Percentiles rank a stretch among this genome's conserved stretches.
phyloP scores from a whole-genome alignment of 1,284 basidiomycete species.

The Macrocystidia cucumis region DNA sequence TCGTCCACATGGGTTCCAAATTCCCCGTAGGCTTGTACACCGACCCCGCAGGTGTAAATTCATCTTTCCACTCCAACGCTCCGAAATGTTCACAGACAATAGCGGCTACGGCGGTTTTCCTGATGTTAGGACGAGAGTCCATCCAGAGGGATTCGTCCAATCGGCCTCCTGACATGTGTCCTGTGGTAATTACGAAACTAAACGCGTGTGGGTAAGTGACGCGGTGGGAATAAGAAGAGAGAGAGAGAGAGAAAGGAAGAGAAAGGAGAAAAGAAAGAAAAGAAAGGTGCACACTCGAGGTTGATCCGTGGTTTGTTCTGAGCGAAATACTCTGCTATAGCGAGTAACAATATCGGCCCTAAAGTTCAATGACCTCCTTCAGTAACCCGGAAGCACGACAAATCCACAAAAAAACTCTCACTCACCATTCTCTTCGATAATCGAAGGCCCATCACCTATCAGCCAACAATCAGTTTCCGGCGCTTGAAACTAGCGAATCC shows the following conservation, averaged over 20 bases:
- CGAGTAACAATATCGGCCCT: constrained; percentile 20
- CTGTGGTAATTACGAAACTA: constrained; percentile 22
- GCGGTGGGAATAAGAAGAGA: constrained; percentile 2
- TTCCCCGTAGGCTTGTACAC: constrained; percentile 17
- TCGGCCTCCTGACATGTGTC: constrained; percentile 19
- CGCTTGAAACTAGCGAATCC: background rate
- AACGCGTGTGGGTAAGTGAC: background rate
- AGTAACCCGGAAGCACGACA: background rate
- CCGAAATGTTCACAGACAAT: constrained; percentile 21
- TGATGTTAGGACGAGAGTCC: constrained; percentile 15
- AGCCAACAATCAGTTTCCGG: background rate
- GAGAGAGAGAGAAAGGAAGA: too few relatives aligned
- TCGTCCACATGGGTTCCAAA: constrained; percentile 23
- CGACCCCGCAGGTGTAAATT: constrained; percentile 12
- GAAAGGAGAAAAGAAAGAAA: too few relatives aligned
- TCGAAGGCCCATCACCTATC: constrained; percentile 21
- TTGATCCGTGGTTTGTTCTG: constrained; percentile 14
- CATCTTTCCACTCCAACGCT: constrained; percentile 21
- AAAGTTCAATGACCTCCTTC: too few relatives aligned
- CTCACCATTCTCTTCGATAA: constrained; percentile 21
- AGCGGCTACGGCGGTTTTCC: constrained; percentile 16
- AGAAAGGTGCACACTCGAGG: constrained; percentile 13
- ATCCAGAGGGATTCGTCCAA: constrained; percentile 21
- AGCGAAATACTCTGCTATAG: constrained; percentile 20
- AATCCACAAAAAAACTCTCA: background rate